Evolutionary conservation across 768 basidiomycete genomes (phyloP).

Genomic region (Rhizopogon vinicolor): DNA sequence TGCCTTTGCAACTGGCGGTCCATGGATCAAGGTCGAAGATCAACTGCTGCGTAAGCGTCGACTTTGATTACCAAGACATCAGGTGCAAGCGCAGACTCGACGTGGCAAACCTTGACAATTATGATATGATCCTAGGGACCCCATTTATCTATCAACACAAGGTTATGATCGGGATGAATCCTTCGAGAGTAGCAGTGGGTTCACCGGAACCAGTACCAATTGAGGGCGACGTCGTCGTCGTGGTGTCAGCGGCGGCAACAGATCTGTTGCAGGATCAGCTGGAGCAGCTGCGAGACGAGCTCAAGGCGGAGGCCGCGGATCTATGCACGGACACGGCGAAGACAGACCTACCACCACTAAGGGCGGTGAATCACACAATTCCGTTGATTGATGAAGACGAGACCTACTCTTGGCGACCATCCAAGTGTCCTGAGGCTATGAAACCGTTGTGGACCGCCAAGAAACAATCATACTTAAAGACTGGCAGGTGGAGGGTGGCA

Average conservation of each 20-base stretch:
- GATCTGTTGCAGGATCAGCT: slow-evolving; percentile 4
- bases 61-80: no score
- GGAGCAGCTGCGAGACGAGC: slow-evolving; percentile 8
- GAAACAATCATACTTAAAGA: slow-evolving; percentile 20
- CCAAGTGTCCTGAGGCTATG: slow-evolving; percentile 31
- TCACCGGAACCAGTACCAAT: slow-evolving; percentile 8
- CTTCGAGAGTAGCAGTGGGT: slow-evolving; percentile 10
- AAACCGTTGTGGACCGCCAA: slow-evolving; percentile 22
- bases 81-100: slow-evolving; percentile 10
- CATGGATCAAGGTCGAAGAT: no score
- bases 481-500: slow-evolving; percentile 25
- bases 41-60: no score
- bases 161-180: slow-evolving; percentile 21
- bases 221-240: slow-evolving; percentile 4
- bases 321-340: slow-evolving; percentile 22
- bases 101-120: slow-evolving; percentile 19
- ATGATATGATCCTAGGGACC: slow-evolving; percentile 28
- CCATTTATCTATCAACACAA: slow-evolving; percentile 25
- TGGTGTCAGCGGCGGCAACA: neutral
- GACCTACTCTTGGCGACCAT: slow-evolving; percentile 30
- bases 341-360: slow-evolving; percentile 24
- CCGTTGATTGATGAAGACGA: slow-evolving; percentile 26
- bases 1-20: no score
- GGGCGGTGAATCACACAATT: slow-evolving; percentile 33
- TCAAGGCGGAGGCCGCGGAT: slow-evolving; percentile 18